A percentile compares a stretch with the other conserved stretches of the same genome.
These are phyloP conservation scores for Ophiostoma piceae DNA, from an alignment of 2,329 filamentous ascomycete genomes.

Conservation along the genomic window DNA sequence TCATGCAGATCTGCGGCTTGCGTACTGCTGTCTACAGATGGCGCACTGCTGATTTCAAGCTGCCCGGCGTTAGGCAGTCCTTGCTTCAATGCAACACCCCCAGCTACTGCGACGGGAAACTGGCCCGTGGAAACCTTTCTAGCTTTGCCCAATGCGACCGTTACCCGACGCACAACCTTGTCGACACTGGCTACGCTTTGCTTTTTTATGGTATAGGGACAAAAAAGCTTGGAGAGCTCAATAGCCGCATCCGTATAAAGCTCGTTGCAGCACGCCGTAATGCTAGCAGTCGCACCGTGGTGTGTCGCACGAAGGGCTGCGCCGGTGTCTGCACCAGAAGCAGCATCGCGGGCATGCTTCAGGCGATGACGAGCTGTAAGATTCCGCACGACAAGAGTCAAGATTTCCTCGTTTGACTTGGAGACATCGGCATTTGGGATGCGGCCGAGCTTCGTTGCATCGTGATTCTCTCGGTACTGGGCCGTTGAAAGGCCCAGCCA, in stretches of 20 bases:
- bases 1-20: background rate
- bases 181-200: slow-evolving; percentile 41
- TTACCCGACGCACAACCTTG: slow-evolving; percentile 43
- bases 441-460: slow-evolving; percentile 34
- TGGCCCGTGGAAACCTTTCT: background rate
- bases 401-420: slow-evolving; percentile 36
- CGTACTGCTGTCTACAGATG: background rate
- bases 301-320: slow-evolving; percentile 22
- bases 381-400: slow-evolving; percentile 39
- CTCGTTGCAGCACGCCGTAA: slow-evolving; percentile 46
- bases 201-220: slow-evolving; percentile 42
- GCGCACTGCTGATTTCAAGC: background rate
- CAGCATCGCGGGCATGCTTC: slow-evolving; percentile 40
- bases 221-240: slow-evolving; percentile 47
- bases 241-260: slow-evolving; percentile 44
- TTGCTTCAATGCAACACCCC: slow-evolving; percentile 14
- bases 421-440: slow-evolving; percentile 32
- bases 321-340: slow-evolving; percentile 33
- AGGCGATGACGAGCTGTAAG: slow-evolving; percentile 45
- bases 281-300: slow-evolving; percentile 24
- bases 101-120: background rate
- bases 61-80: slow-evolving; percentile 14
- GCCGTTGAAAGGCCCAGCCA: slow-evolving; percentile 60
- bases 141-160: slow-evolving; percentile 32
- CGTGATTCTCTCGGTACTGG: slow-evolving; percentile 46